Conservation (phyloP, 176 grass and related monocot genomes). For the Oryza rufipogon region DNA sequence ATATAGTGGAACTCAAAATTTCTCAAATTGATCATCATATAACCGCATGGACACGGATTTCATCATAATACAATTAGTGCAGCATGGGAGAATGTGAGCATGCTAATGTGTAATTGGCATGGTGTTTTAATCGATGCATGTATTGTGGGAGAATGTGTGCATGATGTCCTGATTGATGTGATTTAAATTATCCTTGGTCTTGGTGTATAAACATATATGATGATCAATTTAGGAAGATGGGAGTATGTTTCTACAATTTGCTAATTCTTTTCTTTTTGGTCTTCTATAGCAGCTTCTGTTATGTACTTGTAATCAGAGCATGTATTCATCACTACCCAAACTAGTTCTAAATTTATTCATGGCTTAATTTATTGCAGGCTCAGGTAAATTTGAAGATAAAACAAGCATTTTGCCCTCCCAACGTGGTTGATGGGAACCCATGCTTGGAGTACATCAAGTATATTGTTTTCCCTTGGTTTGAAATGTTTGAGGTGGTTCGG, state of each 20-base stretch:
- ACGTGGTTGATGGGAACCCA: conserved; percentile 79
- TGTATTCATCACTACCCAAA: neutral
- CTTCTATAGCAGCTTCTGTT: neutral
- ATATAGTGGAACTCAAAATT: too few relatives aligned
- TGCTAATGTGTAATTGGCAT: too few relatives aligned
- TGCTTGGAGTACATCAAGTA: conserved; percentile 94
- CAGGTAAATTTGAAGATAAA: conserved; percentile 95
- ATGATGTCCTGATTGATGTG: too few relatives aligned
- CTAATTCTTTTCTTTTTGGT: neutral
- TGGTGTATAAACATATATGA: too few relatives aligned
- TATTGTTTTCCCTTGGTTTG: conserved; percentile 93
- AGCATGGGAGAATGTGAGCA: too few relatives aligned
- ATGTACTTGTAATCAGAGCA: neutral
- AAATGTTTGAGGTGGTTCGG: conserved; percentile 66
- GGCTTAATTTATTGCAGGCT: conserved; percentile 47
- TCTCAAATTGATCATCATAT: too few relatives aligned
- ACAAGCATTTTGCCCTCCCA: conserved; percentile 86
- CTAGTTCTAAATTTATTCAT: conserved; percentile 6
- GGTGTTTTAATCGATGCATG: too few relatives aligned
- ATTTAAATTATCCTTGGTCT: too few relatives aligned
- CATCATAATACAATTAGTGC: too few relatives aligned
- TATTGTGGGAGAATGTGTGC: too few relatives aligned
- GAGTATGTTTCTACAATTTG: neutral
- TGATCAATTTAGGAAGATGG: too few relatives aligned
- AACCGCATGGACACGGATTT: too few relatives aligned